These are phyloP conservation scores for Mycena leptocephala DNA, from an alignment of 768 basidiomycete genomes.

Conservation along the genomic window DNA sequence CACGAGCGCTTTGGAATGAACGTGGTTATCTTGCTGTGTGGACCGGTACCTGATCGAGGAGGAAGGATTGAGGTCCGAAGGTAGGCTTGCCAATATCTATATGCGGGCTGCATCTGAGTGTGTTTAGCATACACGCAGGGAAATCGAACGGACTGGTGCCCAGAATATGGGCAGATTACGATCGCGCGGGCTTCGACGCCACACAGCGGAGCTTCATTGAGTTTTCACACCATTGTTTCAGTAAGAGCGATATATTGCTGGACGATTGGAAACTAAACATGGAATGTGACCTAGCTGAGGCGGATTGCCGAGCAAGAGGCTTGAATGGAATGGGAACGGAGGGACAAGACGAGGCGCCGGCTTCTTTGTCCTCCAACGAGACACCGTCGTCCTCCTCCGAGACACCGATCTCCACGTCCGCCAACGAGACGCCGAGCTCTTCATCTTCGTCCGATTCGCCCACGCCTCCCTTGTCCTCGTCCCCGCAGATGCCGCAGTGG, in stretches of 20 bases:
- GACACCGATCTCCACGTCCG: too few species aligned
- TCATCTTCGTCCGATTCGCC: too few species aligned
- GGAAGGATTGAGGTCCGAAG: conserved; percentile 7
- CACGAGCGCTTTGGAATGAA: conserved; percentile 6
- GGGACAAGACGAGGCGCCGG: too few species aligned
- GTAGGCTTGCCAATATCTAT: too few species aligned
- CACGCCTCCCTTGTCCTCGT: too few species aligned
- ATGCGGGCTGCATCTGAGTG: background rate
- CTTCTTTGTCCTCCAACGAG: too few species aligned
- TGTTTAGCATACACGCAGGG: background rate
- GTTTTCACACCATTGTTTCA: background rate
- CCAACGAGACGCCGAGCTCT: too few species aligned
- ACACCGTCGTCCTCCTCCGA: too few species aligned
- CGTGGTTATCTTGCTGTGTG: background rate
- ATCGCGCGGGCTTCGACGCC: background rate
- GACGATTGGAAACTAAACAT: too few species aligned
- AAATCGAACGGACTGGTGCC: background rate
- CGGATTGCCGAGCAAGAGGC: background rate
- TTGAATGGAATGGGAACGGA: background rate
- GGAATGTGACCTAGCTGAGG: background rate
- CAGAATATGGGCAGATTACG: background rate
- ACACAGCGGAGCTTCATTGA: background rate
- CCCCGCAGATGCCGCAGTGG: too few species aligned
- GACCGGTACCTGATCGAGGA: background rate
- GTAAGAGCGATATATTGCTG: background rate